Evolutionary conservation across 2,329 filamentous ascomycete genomes (phyloP).

Genomic region (Fusarium pseudonygamai): DNA sequence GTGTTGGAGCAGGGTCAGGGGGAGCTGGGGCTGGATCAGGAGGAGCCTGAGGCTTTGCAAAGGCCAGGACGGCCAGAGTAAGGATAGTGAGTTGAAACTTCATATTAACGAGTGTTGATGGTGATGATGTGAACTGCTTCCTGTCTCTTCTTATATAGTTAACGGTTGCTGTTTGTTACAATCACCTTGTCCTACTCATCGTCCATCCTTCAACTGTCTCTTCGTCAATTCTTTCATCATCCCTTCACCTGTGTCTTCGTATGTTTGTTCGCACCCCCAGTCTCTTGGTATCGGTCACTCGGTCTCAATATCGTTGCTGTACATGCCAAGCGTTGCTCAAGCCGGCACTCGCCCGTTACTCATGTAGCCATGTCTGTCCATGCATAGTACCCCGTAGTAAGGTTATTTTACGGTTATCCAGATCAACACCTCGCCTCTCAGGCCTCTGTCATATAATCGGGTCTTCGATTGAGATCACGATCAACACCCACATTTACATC

Average conservation of each 20-base stretch:
- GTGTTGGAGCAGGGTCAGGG: background rate
- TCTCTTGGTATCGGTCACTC: no score
- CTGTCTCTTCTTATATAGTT: background rate
- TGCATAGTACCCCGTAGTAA: background rate
- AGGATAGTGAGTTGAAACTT: conserved; percentile 38
- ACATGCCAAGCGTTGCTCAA: background rate
- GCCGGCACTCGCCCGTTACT: background rate
- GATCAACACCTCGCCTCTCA: background rate
- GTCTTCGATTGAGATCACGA: background rate
- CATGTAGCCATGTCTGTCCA: background rate
- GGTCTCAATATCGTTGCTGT: no score
- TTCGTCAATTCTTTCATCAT: background rate
- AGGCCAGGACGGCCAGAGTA: conserved; percentile 34
- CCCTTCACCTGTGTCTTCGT: no score
- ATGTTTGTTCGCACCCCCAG: background rate
- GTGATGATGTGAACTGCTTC: background rate
- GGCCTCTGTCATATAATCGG: background rate
- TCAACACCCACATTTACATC: conserved; percentile 11
- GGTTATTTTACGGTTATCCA: background rate
- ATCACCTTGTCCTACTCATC: background rate
- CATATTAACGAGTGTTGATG: conserved; percentile 36
- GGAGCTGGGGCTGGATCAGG: conserved; percentile 30
- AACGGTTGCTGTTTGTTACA: background rate
- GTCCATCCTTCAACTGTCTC: background rate
- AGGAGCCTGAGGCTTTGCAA: conserved; percentile 40